A percentile compares a stretch with the other conserved stretches of the same genome.
phyloP scores from a whole-genome alignment of 345 rosid species.

The Euphorbia lathyris region DNA sequence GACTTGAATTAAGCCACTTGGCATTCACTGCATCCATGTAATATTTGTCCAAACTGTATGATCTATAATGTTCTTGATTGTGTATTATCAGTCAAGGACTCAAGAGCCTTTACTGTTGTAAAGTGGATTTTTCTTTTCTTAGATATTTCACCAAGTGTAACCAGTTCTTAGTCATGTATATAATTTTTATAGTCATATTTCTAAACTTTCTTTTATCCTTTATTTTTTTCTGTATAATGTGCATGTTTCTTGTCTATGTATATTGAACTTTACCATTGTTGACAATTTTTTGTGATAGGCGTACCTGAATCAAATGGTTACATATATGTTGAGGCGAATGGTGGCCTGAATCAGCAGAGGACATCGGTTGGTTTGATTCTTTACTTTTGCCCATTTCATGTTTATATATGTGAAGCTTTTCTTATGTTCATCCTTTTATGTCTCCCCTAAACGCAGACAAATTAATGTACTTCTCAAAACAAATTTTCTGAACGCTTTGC shows the following conservation, averaged over 20 bases:
- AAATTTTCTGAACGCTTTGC: constrained; percentile 35
- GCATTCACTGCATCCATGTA: not conserved
- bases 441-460: not conserved
- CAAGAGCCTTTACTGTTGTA: not conserved
- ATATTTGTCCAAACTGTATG: not conserved
- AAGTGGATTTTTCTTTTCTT: not conserved
- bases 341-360: constrained; percentile 98
- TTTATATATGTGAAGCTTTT: not conserved
- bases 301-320: constrained; percentile 95
- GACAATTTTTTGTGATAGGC: constrained; percentile 40
- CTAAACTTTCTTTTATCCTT: not conserved
- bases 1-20: not conserved
- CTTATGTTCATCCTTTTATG: not conserved
- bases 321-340: constrained; percentile 95
- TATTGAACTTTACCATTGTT: not conserved
- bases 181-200: not conserved
- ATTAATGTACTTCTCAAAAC: constrained; percentile 15
- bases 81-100: not conserved
- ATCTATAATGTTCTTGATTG: not conserved
- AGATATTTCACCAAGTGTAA: not conserved
- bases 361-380: constrained; percentile 76
- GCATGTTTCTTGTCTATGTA: not conserved
- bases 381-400: constrained; percentile 7
- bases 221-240: not conserved
- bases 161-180: not conserved